Base-by-base conservation (phyloP, 257 asterid species). In the Scutellaria barbata region DNA sequence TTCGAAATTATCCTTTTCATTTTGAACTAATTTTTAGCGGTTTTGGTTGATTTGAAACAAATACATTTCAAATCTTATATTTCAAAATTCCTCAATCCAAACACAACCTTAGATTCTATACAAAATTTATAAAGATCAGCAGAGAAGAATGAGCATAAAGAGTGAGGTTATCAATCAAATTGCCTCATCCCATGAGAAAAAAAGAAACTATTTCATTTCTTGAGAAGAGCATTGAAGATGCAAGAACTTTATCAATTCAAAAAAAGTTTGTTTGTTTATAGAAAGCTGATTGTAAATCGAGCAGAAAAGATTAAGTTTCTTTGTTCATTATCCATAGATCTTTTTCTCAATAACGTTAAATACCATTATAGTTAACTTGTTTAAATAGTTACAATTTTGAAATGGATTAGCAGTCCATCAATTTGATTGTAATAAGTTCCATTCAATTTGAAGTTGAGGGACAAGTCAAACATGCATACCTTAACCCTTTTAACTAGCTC, bases 401-500 rank as follows among this genome's bases (percentile, higher is more conserved):
- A 50, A 67, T 18, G 16, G 40, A 48, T 8, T 10, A 52, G 64
- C 55, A 16, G 8, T 45, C 17, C 14, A 35, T 48, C 9, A 8
- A 69, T 12, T 10, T 69, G 43, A 13, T 41, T 54, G 61, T 33
- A 12, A 20, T 7, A 10, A 17, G 37, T n/a, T 69, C 69, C 33
- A 70, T 52, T 5, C 20, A 17, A 40, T 40, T 2, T 37, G 40
- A 18, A 57, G 37, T 14, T 30, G n/a, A 17, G 14, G 11, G 13
- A 7, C 4, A 72, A 30, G 57, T 72, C 68, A 66, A 58, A 43
- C 18, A 39, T 10, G 3, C 83, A 35, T 83, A 92, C 96, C 96
- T 89, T 91, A 43, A 91, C 95, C 72, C 85, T 85, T 77, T 83
- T 86, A 63, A 91, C 7, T 25, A 91, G 87, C 8, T 87, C 95